These are phyloP conservation scores for Populus nigra DNA, from an alignment of 345 rosid genomes.

Conservation along the genomic window DNA sequence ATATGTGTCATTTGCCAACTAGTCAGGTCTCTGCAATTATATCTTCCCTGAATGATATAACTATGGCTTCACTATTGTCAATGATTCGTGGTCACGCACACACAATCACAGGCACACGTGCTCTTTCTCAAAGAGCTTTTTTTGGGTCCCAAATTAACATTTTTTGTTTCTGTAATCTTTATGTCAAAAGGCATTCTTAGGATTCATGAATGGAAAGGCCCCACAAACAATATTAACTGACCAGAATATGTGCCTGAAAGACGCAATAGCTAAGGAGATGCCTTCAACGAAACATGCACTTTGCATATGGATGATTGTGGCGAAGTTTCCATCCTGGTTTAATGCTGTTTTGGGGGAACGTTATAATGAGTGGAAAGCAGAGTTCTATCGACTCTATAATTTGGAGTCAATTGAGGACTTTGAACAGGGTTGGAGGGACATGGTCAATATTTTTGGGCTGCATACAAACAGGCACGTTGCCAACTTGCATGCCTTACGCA, in stretches of 20 bases:
- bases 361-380: conserved; percentile 92
- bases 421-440: conserved; percentile 88
- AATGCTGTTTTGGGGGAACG: conserved; percentile 88
- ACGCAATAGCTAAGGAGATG: conserved; percentile 84
- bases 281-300: conserved; percentile 83
- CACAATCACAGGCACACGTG: neutral
- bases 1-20: neutral
- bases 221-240: conserved; percentile 89
- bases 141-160: conserved; percentile 5
- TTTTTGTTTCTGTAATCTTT: conserved; percentile 19
- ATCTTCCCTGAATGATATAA: neutral
- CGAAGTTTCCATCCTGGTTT: conserved; percentile 94
- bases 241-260: conserved; percentile 90
- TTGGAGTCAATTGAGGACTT: conserved; percentile 79
- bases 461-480: conserved; percentile 79
- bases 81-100: neutral
- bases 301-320: conserved; percentile 96
- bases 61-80: neutral
- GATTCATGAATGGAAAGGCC: conserved; percentile 86
- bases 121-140: neutral
- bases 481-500: conserved; percentile 64
- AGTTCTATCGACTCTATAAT: conserved; percentile 79
- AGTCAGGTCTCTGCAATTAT: neutral
- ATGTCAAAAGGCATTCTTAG: conserved; percentile 59
- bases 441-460: conserved; percentile 78